Percentiles rank a stretch among this genome's conserved stretches.
These are phyloP conservation scores for Dalbergia cochinchinensis DNA, from an alignment of 306 rosid genomes.

Conservation along the genomic window DNA sequence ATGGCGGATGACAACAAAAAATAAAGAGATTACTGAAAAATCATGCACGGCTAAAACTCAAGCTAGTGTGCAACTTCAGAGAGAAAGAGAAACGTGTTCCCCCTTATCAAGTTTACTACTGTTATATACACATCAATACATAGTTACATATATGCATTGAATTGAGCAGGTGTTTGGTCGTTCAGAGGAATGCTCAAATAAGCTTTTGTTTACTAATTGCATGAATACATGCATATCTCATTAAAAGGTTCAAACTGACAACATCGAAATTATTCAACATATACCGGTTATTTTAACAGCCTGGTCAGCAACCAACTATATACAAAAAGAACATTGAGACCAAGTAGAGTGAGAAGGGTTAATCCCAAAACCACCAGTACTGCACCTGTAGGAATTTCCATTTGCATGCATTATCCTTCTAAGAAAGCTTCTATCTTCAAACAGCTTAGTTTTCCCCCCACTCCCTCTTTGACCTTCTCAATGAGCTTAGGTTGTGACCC, in stretches of 20 bases:
- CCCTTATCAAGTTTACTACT: background rate
- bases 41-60: background rate
- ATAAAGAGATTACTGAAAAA: background rate
- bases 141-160: background rate
- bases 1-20: background rate
- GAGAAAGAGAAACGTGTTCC: background rate
- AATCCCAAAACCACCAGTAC: constrained; percentile 24
- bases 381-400: constrained; percentile 24
- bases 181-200: constrained; percentile 3
- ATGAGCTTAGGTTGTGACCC: constrained; percentile 1
- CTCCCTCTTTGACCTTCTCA: background rate
- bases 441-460: background rate
- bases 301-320: constrained; percentile 15
- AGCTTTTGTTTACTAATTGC: background rate
- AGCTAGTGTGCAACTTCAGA: background rate
- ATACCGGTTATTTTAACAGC: background rate
- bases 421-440: constrained; percentile 25
- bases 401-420: constrained; percentile 21
- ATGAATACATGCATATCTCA: constrained; percentile 5
- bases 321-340: background rate
- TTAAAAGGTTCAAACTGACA: constrained; percentile 12
- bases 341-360: constrained; percentile 26
- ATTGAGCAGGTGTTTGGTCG: background rate
- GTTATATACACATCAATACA: background rate
- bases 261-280: constrained; percentile 16